Evolutionary conservation across 352 stramenopile genomes (phyloP), one percentile per base, ranked within the genome.

Genomic region (Phytophthora fragariaefolia): DNA sequence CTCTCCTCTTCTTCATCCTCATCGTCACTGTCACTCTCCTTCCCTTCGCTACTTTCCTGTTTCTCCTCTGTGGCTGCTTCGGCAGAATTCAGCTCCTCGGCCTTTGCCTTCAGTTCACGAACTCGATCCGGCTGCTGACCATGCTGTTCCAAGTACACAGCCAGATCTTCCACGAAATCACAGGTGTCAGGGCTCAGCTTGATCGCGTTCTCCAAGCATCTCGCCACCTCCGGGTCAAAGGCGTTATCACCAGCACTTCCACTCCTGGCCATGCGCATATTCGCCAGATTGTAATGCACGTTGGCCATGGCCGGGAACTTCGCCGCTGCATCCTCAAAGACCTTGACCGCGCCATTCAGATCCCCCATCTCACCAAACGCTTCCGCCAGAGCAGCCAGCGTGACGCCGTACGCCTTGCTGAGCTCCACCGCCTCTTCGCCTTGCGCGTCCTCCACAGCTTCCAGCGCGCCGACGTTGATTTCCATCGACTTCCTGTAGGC

Each of bases 251-350:
- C 66, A 6, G 24, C 46, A 45, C 58, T 73, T 15, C 70, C 68
- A 43, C 65, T 77, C 26, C 69, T 73, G 9, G 80, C 82, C 63
- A 84, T 74, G n/a, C 76, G 71, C 84, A 92, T 91, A 49, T 76
- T 83, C 36, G 83, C 83, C 27, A 92, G 30, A 61, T 92, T 92
- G 64, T 80, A 92, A 28, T 90, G 78, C 62, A 90, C 62, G 48
- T 92, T 89, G 3, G 71, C 82, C 43, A 75, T 79, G 1, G 55
- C 36, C 0, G 82, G 73, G 32, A 87, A 83, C 58, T 52, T 68
- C 0, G 13, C 38, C 0, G 66, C 67, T 12, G 78, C 84, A 23
- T 79, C 63, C 51, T 74, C 54, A 64, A 86, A 92, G 50, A 90
- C 62, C 23, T 62, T 42, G 1, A 90, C 71, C 0, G 79, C 84